Evolutionary conservation across 345 rosid genomes (phyloP).

Genomic region (Combretum micranthum): DNA sequence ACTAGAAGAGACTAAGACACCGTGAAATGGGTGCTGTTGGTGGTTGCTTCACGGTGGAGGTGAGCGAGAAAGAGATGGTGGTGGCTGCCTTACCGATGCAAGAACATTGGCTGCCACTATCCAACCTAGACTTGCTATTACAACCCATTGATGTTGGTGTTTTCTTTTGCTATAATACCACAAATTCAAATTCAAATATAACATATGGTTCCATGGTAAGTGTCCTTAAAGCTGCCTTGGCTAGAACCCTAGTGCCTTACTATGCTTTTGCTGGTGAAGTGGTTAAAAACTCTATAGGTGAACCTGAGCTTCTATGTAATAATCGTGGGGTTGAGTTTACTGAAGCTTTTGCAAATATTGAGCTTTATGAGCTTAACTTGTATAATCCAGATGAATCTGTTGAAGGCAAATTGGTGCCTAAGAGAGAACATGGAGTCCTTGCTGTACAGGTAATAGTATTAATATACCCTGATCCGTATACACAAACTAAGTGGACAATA

Average conservation of each 20-base stretch:
- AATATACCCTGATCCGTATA: background rate
- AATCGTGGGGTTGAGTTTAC: slow-evolving; percentile 73
- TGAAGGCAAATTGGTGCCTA: slow-evolving; percentile 60
- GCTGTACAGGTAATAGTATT: slow-evolving; percentile 57
- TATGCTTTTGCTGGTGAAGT: slow-evolving; percentile 73
- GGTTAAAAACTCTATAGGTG: slow-evolving; percentile 43
- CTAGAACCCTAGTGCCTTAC: slow-evolving; percentile 56
- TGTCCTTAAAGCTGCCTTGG: slow-evolving; percentile 51
- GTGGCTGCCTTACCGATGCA: too few species aligned
- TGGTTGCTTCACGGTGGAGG: background rate
- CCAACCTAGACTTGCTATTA: slow-evolving; percentile 7
- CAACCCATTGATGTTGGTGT: slow-evolving; percentile 11
- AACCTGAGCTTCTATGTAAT: slow-evolving; percentile 80
- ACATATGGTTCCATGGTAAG: slow-evolving; percentile 24
- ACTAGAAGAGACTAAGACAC: too few species aligned
- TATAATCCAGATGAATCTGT: slow-evolving; percentile 59
- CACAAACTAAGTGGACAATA: background rate
- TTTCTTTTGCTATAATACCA: slow-evolving; percentile 52
- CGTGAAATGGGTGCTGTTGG: background rate
- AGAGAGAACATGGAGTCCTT: slow-evolving; percentile 47
- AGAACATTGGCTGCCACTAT: slow-evolving; percentile 53
- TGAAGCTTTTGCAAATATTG: slow-evolving; percentile 54
- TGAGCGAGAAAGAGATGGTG: too few species aligned
- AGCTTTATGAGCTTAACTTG: slow-evolving; percentile 45
- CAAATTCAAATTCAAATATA: background rate